Base-by-base conservation (phyloP, 176 grass and related monocot genomes). In the Tillandsia fasciculata region DNA sequence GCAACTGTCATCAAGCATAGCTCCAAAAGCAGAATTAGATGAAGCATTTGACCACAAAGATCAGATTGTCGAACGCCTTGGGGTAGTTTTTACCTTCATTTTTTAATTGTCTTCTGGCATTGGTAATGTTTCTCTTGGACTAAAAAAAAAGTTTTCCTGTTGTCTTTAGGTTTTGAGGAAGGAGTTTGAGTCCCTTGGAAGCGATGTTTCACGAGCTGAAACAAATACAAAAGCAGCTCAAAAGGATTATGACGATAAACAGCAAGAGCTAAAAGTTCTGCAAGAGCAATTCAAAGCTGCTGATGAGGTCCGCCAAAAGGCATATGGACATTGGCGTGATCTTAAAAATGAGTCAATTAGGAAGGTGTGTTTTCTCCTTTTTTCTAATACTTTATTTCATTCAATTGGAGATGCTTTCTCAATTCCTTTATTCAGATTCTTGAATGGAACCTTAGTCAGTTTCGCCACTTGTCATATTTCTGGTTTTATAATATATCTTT, bases 31-130 rank as follows among this genome's bases (percentile, higher is more conserved):
- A 74, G 90, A 93, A 83, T 90, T 99, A 56, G 81, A 77, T 73
- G 87, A 93, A 75, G 82, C 80, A 72, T 86, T 99, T 50, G 69
- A 88, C 74, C 84, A 94, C 72, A 90, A 82, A 69, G 95, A 94
- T 13, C 70, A 87, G 49, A 85, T 94, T 83, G 78, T 87, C 48
- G 87, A 99, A 64, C 78, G 77, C 50, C 90, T 88, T 47, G 86
- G 88, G 89, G 95, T 99, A 70, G 56, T 52, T 70, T 20, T 61
- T 23, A 61, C 10, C 56, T 61, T 14, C 17, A 61, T 61, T 61
- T 61, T 10, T 61, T 18, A 61, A 61, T 61, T 61, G 8, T 9
- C 56, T 61, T 61, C 15, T 61, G 15, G 23, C 33, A 42, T 61
- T 61, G 7, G 17, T 9, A 8, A 61, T 61, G 9, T 59, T 61